Conservation (phyloP, 352 stramenopile species). For the Aphanomyces invadans region DNA sequence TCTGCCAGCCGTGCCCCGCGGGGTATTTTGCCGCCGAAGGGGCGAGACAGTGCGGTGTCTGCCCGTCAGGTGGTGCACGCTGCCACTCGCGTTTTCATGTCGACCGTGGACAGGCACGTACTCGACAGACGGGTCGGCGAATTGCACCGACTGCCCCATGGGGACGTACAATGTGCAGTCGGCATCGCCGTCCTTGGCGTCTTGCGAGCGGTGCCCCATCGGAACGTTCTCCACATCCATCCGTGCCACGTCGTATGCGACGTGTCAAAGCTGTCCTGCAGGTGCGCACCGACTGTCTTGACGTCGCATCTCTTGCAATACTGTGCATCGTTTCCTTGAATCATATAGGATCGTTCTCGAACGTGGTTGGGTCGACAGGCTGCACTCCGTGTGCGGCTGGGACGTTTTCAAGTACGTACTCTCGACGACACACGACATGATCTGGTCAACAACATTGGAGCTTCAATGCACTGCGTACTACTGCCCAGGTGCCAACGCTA, state of each 20-base stretch:
- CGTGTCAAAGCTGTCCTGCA: background rate
- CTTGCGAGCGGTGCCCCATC: conserved; percentile 3
- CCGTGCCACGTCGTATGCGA: conserved; percentile 1
- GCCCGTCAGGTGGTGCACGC: background rate
- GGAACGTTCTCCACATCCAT: conserved; percentile 6
- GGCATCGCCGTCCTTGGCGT: background rate
- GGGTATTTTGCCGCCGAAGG: conserved; percentile 11
- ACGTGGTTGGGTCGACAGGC: background rate
- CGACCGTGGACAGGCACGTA: conserved; percentile 12
- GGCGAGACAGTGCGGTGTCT: background rate
- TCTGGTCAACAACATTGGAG: too few relatives aligned
- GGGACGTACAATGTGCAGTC: conserved; percentile 8
- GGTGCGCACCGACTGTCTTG: background rate
- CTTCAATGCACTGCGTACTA: too few relatives aligned
- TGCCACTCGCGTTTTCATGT: background rate
- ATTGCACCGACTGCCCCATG: conserved; percentile 9
- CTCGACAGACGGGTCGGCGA: background rate
- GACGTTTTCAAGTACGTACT: conserved; percentile 36
- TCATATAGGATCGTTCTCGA: conserved; percentile 13
- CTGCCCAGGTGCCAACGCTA: conserved; percentile 33
- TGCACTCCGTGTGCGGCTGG: conserved; percentile 55
- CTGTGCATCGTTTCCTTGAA: background rate
- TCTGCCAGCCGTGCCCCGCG: conserved; percentile 12
- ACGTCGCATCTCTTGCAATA: background rate
- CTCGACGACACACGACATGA: conserved; percentile 37